phyloP scores from a whole-genome alignment of 805 yeast species.

The Suhomyces sp. region DNA sequence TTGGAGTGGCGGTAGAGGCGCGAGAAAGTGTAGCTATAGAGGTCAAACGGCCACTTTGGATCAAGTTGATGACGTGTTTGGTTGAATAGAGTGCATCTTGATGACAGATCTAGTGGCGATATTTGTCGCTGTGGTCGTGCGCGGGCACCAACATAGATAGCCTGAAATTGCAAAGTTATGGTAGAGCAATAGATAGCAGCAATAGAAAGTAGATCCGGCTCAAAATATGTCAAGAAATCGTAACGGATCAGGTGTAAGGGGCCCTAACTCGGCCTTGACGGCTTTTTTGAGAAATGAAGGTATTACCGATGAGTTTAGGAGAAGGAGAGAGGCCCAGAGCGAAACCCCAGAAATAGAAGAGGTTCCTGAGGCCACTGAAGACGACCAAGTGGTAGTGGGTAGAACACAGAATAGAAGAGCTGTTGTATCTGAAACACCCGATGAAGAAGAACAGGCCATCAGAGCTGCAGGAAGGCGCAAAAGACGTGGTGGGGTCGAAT shows the following conservation, averaged over 20 bases:
- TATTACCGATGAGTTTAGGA: conserved; percentile 75
- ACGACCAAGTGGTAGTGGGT: conserved; percentile 7
- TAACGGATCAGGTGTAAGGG: conserved; percentile 32
- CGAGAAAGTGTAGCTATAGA: background rate
- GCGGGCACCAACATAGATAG: background rate
- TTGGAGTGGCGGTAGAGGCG: background rate
- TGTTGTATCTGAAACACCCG: conserved; percentile 6
- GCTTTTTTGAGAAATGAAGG: conserved; percentile 88
- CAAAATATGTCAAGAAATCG: conserved; percentile 3
- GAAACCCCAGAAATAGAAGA: conserved; percentile 21
- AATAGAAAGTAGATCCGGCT: background rate
- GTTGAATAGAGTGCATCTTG: background rate
- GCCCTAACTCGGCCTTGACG: conserved; percentile 86
- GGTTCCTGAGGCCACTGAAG: conserved; percentile 13
- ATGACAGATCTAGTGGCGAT: background rate
- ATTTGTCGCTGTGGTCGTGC: background rate
- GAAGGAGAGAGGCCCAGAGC: conserved; percentile 19
- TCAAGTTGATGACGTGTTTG: background rate
- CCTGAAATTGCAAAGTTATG: background rate
- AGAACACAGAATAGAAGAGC: background rate
- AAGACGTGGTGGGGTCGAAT: conserved; percentile 37
- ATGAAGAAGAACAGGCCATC: conserved; percentile 28
- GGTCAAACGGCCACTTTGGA: background rate
- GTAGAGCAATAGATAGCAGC: background rate
- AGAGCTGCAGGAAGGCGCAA: conserved; percentile 40